Percentiles rank a stretch among this genome's conserved stretches.
phyloP scores from a whole-genome alignment of 225 moss, liverwort and hornwort species.

The Antitrichia curtipendula region DNA sequence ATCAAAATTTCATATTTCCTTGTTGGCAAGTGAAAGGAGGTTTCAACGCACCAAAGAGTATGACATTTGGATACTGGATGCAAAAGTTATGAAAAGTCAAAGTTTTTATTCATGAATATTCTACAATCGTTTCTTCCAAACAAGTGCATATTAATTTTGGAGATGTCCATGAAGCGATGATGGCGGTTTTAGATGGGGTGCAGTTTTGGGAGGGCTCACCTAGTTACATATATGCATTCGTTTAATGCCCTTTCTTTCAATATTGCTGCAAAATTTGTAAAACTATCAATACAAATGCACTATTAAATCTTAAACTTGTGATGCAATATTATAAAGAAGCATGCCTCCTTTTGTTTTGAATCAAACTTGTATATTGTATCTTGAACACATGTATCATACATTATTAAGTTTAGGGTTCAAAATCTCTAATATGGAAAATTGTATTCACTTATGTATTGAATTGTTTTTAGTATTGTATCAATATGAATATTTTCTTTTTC shows the following conservation, averaged over 20 bases:
- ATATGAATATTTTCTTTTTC: not conserved
- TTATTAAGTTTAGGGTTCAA: not conserved
- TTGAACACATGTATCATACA: not conserved
- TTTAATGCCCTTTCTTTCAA: not conserved
- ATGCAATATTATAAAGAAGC: not conserved
- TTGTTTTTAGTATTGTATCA: not conserved
- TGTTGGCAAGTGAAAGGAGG: too few species aligned
- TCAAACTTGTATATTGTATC: rapidly evolving
- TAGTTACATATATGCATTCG: too few species aligned
- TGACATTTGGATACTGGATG: rapidly evolving
- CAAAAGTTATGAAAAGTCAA: not conserved
- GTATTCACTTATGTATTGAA: not conserved
- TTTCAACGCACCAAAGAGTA: too few species aligned
- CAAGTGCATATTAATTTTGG: not conserved
- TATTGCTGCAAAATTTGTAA: not conserved
- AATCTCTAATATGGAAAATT: not conserved
- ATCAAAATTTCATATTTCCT: too few species aligned
- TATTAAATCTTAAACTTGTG: not conserved
- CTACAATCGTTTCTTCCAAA: not conserved
- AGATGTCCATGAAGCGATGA: not conserved
- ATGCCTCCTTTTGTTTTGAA: not conserved
- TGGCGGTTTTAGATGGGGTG: rapidly evolving
- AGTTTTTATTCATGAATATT: rapidly evolving
- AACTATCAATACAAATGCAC: not conserved
- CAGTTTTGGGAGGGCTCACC: rapidly evolving